A percentile compares a stretch with the other conserved stretches of the same genome.
Conservation (phyloP, 768 basidiomycete genomes). For the Ramaria rubella region DNA sequence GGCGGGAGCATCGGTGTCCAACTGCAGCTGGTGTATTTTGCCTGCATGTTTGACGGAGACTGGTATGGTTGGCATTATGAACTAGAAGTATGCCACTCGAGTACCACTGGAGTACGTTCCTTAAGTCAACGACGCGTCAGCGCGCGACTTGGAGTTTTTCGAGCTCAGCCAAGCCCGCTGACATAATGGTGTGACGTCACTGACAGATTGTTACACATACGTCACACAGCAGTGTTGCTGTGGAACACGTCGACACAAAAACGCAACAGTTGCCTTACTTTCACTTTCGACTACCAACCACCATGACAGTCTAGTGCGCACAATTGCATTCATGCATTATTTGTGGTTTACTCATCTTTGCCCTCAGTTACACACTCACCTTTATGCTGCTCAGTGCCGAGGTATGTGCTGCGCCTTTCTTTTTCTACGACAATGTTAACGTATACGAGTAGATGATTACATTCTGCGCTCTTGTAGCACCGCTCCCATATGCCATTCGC, state of each 20-base stretch:
- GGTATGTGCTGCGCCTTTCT: constrained; percentile 26
- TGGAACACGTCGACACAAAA: constrained; percentile 7
- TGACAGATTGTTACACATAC: neutral
- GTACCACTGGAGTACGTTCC: neutral
- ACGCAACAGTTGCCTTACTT: neutral
- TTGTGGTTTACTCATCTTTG: constrained; percentile 10
- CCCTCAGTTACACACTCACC: constrained; percentile 66
- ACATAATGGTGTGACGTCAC: constrained; percentile 7
- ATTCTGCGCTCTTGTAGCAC: constrained; percentile 78
- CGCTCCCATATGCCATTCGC: constrained; percentile 71
- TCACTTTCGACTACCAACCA: neutral
- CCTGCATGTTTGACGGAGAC: constrained; percentile 91
- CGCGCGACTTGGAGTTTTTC: neutral
- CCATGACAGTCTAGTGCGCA: constrained; percentile 51
- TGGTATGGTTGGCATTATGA: constrained; percentile 55
- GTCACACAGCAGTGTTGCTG: constrained; percentile 8
- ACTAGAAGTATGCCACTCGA: neutral
- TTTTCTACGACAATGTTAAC: neutral
- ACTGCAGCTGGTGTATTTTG: constrained; percentile 61
- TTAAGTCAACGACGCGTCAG: neutral
- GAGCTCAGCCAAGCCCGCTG: neutral
- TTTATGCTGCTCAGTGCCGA: constrained; percentile 77
- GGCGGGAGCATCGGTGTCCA: constrained; percentile 67
- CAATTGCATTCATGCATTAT: constrained; percentile 20
- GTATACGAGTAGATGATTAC: constrained; percentile 54